Conservation (phyloP, 108 stramenopile species). For the Thalassiosira profunda region DNA sequence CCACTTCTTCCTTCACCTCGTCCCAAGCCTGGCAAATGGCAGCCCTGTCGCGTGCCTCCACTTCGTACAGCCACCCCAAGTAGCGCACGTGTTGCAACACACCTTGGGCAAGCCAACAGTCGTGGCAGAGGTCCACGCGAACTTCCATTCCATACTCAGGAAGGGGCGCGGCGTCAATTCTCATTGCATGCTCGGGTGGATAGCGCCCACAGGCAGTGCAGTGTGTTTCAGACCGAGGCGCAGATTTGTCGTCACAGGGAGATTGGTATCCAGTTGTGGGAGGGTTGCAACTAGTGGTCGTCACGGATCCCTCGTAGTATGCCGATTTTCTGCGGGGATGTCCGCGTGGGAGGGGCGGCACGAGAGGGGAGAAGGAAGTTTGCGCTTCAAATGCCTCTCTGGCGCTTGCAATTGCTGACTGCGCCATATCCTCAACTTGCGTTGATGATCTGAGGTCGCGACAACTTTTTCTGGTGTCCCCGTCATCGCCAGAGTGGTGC, state of each 20-base stretch:
- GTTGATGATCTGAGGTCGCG: not conserved
- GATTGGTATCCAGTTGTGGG: conserved; percentile 44
- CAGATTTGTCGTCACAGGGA: conserved; percentile 33
- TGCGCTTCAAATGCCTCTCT: conserved; percentile 19
- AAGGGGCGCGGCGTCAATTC: conserved; percentile 61
- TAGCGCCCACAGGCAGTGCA: conserved; percentile 39
- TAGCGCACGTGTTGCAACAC: conserved; percentile 66
- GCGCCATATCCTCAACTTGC: conserved; percentile 24
- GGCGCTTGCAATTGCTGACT: conserved; percentile 27
- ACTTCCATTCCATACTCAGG: conserved; percentile 81
- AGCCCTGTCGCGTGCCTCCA: conserved; percentile 59
- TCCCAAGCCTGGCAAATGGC: conserved; percentile 49
- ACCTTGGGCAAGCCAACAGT: conserved; percentile 74
- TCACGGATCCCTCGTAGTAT: too few relatives aligned
- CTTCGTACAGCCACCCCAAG: conserved; percentile 58
- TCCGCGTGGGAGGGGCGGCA: conserved; percentile 37
- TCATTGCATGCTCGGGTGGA: conserved; percentile 50
- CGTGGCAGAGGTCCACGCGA: conserved; percentile 62
- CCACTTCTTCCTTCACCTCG: conserved; percentile 27
- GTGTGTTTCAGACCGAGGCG: conserved; percentile 37
- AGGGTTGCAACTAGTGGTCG: too few relatives aligned
- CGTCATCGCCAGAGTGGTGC: not conserved
- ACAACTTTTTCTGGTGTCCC: not conserved
- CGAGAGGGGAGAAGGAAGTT: conserved; percentile 11
- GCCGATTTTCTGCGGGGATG: conserved; percentile 21